Percentiles rank a stretch among this genome's conserved stretches.
Evolutionary conservation across 768 basidiomycete genomes (phyloP).

Genomic region (Floccularia luteovirens): DNA sequence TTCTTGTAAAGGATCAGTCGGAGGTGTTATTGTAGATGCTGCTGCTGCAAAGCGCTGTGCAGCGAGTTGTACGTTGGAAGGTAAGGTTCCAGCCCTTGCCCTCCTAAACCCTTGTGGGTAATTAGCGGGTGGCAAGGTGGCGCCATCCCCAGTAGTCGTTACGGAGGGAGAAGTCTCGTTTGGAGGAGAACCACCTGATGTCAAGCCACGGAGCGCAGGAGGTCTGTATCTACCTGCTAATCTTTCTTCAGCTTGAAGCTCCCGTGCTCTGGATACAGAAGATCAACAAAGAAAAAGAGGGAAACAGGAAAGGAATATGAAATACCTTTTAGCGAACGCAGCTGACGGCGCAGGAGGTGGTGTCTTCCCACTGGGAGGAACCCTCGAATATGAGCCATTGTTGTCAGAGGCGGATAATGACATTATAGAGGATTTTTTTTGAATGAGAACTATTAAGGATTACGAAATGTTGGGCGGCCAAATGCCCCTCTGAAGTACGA

Average conservation of each 20-base stretch:
- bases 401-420: slow-evolving; percentile 85
- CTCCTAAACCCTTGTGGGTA: slow-evolving; percentile 85
- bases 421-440: slow-evolving; percentile 69
- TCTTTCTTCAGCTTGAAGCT: slow-evolving; percentile 74
- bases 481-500: slow-evolving; percentile 16
- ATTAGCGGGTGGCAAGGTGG: slow-evolving; percentile 60
- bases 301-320: slow-evolving; percentile 9
- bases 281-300: slow-evolving; percentile 11
- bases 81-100: slow-evolving; percentile 95
- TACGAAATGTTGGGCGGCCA: slow-evolving; percentile 33
- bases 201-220: slow-evolving; percentile 70
- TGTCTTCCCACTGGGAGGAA: slow-evolving; percentile 75
- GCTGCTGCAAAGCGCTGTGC: slow-evolving; percentile 75
- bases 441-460: slow-evolving; percentile 80
- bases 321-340: slow-evolving; percentile 81
- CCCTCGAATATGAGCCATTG: slow-evolving; percentile 75
- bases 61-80: slow-evolving; percentile 88
- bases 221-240: slow-evolving; percentile 67
- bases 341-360: slow-evolving; percentile 88
- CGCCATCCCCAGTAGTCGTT: slow-evolving; percentile 49
- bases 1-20: slow-evolving; percentile 35
- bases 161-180: slow-evolving; percentile 56
- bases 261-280: slow-evolving; percentile 57
- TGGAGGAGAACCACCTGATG: slow-evolving; percentile 65
- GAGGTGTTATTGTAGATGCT: slow-evolving; percentile 44